Percentiles rank a stretch among this genome's conserved stretches.
Conservation (phyloP, 176 grass and related monocot genomes). For the Triticum aestivum region IWGSC_CS_RefSeq_v2.1 NC_057809.1:619985509-619986008, state of each 20-base stretch:
- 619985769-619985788: slow-evolving; percentile 83
- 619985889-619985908: slow-evolving; percentile 98
- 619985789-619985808: slow-evolving; percentile 94
- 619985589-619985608: slow-evolving; percentile 82
- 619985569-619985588: slow-evolving; percentile 78
- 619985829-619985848: slow-evolving; percentile 90
- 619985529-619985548: slow-evolving; percentile 99
- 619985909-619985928: slow-evolving; percentile 96
- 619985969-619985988: slow-evolving; percentile 76
- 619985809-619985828: slow-evolving; percentile 82
- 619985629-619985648: slow-evolving; percentile 99
- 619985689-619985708: slow-evolving; percentile 92
- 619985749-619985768: slow-evolving; percentile 94
- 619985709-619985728: slow-evolving; percentile 92
- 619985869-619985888: slow-evolving; percentile 96
- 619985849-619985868: slow-evolving; percentile 97
- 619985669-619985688: slow-evolving; percentile 98
- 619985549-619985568: slow-evolving; percentile 84
- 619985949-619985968: slow-evolving; percentile 90
- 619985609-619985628: slow-evolving; percentile 96
- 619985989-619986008: slow-evolving; percentile 83
- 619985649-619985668: slow-evolving; percentile 91
- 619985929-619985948: slow-evolving; percentile 99
- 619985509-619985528: slow-evolving; percentile 98
- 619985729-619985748: slow-evolving; percentile 90